Evolutionary conservation across 805 yeast genomes (phyloP).

Genomic region (Suhomyces emberorum): DNA sequence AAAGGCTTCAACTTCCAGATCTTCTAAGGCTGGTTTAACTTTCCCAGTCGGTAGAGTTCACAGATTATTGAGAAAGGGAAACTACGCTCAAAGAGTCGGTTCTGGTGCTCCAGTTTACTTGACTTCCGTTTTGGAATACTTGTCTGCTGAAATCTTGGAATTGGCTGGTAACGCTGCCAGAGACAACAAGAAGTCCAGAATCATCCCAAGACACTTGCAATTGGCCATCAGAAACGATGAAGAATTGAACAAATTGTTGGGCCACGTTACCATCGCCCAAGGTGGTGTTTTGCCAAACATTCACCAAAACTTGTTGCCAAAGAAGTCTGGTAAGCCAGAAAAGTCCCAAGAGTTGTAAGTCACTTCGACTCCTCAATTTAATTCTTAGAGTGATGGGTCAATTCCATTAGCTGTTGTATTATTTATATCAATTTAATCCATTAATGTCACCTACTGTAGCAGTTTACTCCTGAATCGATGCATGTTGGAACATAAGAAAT

Average conservation of each 20-base stretch:
- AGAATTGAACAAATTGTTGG: slow-evolving; percentile 91
- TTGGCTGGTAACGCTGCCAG: slow-evolving; percentile 99
- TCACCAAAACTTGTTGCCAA: slow-evolving; percentile 87
- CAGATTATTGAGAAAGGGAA: slow-evolving; percentile 93
- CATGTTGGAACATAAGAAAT: too few relatives aligned
- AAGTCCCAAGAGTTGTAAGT: slow-evolving; percentile 60
- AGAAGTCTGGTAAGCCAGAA: slow-evolving; percentile 60
- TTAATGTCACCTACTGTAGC: too few relatives aligned
- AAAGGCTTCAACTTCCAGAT: slow-evolving; percentile 96
- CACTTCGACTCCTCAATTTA: too few relatives aligned
- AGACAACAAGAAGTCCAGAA: slow-evolving; percentile 63
- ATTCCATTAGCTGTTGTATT: too few relatives aligned
- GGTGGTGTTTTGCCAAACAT: slow-evolving; percentile 99
- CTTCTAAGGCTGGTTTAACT: slow-evolving; percentile 96
- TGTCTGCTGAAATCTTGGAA: slow-evolving; percentile 97
- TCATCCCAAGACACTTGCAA: slow-evolving; percentile 97
- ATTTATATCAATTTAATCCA: slow-evolving; percentile 2
- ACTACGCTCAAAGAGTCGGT: slow-evolving; percentile 98
- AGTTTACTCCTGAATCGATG: too few relatives aligned
- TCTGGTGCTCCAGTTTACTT: slow-evolving; percentile 99
- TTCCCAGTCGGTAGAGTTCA: slow-evolving; percentile 99
- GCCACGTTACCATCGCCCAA: slow-evolving; percentile 85
- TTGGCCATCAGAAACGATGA: slow-evolving; percentile 99
- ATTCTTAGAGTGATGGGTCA: too few relatives aligned
- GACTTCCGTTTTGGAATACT: slow-evolving; percentile 94